These are phyloP conservation scores for Pistacia vera DNA, from an alignment of 345 rosid species.

Conservation along the genomic window DNA sequence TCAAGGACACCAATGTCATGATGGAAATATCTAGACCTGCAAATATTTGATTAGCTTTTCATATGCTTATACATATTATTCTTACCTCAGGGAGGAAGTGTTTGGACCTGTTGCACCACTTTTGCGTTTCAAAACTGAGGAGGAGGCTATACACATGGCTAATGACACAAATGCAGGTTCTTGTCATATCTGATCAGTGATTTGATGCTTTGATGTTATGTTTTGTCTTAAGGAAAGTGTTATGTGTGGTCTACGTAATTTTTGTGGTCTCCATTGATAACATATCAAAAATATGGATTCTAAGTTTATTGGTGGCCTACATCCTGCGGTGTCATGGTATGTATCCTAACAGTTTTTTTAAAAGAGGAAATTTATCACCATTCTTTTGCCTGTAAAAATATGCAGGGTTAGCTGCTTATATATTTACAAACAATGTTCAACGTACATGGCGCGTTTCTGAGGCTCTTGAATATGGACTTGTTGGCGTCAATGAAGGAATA, in stretches of 20 bases:
- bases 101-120: conserved; percentile 98
- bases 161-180: conserved; percentile 89
- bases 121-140: conserved; percentile 80
- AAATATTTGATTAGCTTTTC: background rate
- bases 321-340: background rate
- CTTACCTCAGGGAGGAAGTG: conserved; percentile 73
- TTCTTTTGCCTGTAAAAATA: conserved; percentile 7
- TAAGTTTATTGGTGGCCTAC: background rate
- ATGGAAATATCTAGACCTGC: background rate
- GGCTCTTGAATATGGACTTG: conserved; percentile 91
- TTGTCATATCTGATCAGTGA: conserved; percentile 7
- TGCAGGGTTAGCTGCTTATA: conserved; percentile 92
- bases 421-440: conserved; percentile 85
- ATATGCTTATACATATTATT: background rate
- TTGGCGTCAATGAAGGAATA: conserved; percentile 92
- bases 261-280: background rate
- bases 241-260: background rate
- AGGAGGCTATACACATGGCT: conserved; percentile 79
- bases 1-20: background rate
- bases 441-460: conserved; percentile 91
- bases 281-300: background rate
- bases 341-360: background rate
- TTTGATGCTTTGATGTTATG: background rate
- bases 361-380: conserved; percentile 14
- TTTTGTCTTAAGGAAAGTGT: background rate